Conservation (phyloP, 2,329 filamentous ascomycete genomes). For the Fonsecaea monophora region DNA sequence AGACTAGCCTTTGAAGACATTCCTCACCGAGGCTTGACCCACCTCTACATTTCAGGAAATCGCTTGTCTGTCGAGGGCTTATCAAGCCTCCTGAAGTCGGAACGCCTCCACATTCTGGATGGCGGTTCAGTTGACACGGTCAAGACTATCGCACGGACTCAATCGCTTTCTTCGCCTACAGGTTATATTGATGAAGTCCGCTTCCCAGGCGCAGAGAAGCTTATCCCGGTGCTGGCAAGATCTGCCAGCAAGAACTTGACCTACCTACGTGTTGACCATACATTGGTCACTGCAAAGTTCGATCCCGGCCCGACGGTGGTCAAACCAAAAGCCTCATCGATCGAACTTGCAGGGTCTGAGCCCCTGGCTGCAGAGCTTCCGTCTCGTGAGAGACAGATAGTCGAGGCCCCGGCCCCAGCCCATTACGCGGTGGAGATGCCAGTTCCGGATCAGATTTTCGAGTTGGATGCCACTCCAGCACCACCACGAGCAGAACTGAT, state of each 20-base stretch:
- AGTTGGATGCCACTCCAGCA: slow-evolving; percentile 48
- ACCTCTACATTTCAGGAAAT: slow-evolving; percentile 66
- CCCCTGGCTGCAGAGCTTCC: slow-evolving; percentile 42
- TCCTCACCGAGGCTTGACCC: slow-evolving; percentile 63
- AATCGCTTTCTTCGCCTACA: slow-evolving; percentile 32
- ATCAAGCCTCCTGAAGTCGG: slow-evolving; percentile 59
- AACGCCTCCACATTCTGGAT: slow-evolving; percentile 62
- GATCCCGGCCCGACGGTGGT: slow-evolving; percentile 15
- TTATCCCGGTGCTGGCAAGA: slow-evolving; percentile 59
- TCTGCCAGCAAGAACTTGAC: slow-evolving; percentile 57
- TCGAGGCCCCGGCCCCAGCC: slow-evolving; percentile 36
- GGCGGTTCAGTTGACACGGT: slow-evolving; percentile 56
- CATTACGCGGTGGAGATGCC: slow-evolving; percentile 46
- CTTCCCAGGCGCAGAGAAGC: slow-evolving; percentile 61
- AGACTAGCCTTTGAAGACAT: slow-evolving; percentile 63
- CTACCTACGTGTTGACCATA: slow-evolving; percentile 63
- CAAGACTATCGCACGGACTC: slow-evolving; percentile 34
- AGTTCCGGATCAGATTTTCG: slow-evolving; percentile 44
- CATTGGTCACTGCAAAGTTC: slow-evolving; percentile 58
- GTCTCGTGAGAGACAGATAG: slow-evolving; percentile 43
- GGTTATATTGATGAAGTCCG: slow-evolving; percentile 41
- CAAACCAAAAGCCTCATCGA: slow-evolving; percentile 20
- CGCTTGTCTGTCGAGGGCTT: slow-evolving; percentile 62
- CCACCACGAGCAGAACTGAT: slow-evolving; percentile 47
- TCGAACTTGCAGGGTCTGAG: slow-evolving; percentile 32